These are phyloP conservation scores for Aspergillus melleus DNA, from an alignment of 2,329 filamentous ascomycete genomes.

Conservation along the genomic window DNA sequence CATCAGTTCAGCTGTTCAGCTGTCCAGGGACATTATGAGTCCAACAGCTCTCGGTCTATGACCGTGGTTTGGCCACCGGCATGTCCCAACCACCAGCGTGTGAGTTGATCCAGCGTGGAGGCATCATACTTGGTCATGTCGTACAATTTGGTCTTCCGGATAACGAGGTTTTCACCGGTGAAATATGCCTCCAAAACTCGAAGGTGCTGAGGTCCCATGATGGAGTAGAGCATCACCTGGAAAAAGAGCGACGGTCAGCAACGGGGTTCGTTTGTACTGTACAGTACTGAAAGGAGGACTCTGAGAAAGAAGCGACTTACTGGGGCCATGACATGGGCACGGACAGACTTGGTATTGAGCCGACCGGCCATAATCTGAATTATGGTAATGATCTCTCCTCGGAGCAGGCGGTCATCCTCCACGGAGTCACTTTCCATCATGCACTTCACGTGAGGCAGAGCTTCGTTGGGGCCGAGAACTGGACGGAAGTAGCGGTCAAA, in stretches of 20 bases:
- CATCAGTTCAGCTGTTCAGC: no score
- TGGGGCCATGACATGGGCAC: slow-evolving; percentile 10
- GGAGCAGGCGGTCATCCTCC: no score
- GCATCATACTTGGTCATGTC: slow-evolving; percentile 9
- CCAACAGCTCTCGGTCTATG: no score
- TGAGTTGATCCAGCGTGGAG: background rate
- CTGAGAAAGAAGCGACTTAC: background rate
- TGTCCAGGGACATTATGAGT: no score
- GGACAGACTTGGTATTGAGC: slow-evolving; percentile 6
- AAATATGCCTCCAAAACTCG: slow-evolving; percentile 11
- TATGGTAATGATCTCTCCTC: slow-evolving; percentile 8
- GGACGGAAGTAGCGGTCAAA: no score
- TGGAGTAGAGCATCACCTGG: slow-evolving; percentile 9
- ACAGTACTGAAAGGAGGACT: no score
- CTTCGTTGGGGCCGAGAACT: background rate
- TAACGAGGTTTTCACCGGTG: slow-evolving; percentile 3
- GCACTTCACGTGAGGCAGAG: slow-evolving; percentile 4
- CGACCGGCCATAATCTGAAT: slow-evolving; percentile 8
- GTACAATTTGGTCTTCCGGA: slow-evolving; percentile 8
- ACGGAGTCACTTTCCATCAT: slow-evolving; percentile 7
- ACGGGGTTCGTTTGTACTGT: background rate
- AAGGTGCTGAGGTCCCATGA: slow-evolving; percentile 8
- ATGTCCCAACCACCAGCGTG: slow-evolving; percentile 10
- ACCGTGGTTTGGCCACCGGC: slow-evolving; percentile 5
- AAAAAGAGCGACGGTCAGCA: background rate